These are phyloP conservation scores for Populus euphratica DNA, from an alignment of 345 rosid species.

Conservation along the genomic window DNA sequence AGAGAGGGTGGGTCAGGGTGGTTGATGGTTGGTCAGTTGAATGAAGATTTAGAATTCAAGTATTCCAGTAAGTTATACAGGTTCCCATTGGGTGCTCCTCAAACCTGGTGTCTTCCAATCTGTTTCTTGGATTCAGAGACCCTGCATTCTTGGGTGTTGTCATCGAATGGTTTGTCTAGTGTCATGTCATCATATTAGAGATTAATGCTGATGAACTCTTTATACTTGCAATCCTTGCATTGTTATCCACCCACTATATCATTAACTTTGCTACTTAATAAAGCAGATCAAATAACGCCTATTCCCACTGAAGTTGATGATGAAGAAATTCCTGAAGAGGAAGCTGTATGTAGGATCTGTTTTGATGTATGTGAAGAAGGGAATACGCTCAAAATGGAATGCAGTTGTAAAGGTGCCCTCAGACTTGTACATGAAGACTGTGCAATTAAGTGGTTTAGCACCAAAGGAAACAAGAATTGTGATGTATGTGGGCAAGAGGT, in stretches of 20 bases:
- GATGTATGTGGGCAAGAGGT: constrained; percentile 93
- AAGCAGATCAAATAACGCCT: constrained; percentile 60
- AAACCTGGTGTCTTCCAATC: background rate
- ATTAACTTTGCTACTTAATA: constrained; percentile 13
- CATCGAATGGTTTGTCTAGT: background rate
- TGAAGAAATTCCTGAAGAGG: constrained; percentile 97
- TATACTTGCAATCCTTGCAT: background rate
- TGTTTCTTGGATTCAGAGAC: background rate
- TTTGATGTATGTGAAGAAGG: constrained; percentile 76
- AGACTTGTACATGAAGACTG: constrained; percentile 84
- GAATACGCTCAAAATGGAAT: constrained; percentile 93
- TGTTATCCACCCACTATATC: background rate
- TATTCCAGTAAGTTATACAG: background rate
- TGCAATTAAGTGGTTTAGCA: constrained; percentile 85
- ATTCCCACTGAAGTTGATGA: constrained; percentile 52
- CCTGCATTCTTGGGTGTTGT: background rate
- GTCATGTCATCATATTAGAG: background rate
- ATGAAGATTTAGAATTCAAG: background rate
- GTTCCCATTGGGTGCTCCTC: background rate
- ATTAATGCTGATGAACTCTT: background rate
- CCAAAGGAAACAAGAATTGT: constrained; percentile 73
- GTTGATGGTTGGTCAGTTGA: background rate
- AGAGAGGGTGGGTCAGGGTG: no score
- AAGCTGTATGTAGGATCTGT: constrained; percentile 92
- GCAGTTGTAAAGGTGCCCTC: constrained; percentile 94